A percentile compares a stretch with the other conserved stretches of the same genome.
Conservation (phyloP, 495 filamentous ascomycete species). For the Neurospora sp. region DNA sequence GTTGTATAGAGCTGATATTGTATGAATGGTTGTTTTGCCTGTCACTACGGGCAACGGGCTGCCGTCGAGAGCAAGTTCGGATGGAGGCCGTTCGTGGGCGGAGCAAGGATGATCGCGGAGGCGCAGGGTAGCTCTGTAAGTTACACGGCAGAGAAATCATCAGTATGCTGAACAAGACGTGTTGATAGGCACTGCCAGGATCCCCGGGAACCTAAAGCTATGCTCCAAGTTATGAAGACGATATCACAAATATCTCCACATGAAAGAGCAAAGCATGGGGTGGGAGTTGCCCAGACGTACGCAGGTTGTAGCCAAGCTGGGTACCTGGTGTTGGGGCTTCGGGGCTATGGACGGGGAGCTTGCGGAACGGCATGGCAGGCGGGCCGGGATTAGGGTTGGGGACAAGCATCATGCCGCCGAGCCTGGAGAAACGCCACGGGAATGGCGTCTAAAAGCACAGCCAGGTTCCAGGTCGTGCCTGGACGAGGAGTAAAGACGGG, state of each 20-base stretch:
- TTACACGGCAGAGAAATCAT: constrained; percentile 16
- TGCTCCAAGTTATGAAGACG: background rate
- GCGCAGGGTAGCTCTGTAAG: background rate
- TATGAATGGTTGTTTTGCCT: background rate
- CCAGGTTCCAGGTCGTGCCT: background rate
- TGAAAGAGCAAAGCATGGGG: background rate
- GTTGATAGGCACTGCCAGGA: background rate
- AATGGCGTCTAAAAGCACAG: background rate
- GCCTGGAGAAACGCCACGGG: background rate
- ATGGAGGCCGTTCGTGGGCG: constrained; percentile 5
- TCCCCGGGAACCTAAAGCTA: background rate
- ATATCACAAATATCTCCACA: background rate
- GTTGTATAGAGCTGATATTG: background rate
- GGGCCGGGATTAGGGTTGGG: background rate
- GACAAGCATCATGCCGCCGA: background rate
- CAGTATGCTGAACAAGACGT: background rate
- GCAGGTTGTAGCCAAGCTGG: background rate
- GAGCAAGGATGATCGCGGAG: constrained; percentile 9
- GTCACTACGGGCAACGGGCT: background rate
- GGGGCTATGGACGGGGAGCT: background rate
- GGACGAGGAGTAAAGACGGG: background rate
- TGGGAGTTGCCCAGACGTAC: background rate
- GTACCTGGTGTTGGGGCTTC: background rate
- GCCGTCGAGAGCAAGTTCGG: background rate
- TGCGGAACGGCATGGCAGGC: background rate